Evolutionary conservation across 2,329 filamentous ascomycete species (phyloP).

Genomic region (Myriosclerotinia curreyana): DNA sequence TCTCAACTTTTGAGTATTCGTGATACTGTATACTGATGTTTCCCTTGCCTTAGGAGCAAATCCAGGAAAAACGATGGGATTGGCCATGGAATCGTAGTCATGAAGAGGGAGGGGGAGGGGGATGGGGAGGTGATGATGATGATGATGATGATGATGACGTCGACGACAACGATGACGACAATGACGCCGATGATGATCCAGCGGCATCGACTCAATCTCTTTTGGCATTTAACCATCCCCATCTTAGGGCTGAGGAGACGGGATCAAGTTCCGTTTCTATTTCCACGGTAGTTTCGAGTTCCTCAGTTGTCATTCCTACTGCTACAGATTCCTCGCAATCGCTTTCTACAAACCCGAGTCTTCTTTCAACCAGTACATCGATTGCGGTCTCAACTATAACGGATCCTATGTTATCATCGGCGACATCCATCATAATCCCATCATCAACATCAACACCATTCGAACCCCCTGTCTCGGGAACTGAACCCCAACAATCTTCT

Average conservation of each 20-base stretch:
- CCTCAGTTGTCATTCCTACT: neutral
- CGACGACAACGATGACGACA: neutral
- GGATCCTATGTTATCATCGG: neutral
- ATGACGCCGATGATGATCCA: neutral
- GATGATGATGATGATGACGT: neutral
- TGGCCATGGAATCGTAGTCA: conserved; percentile 14
- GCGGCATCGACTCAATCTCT: no score
- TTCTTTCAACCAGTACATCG: neutral
- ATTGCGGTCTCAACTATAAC: neutral
- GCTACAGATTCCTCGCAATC: neutral
- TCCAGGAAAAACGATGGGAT: conserved; percentile 2
- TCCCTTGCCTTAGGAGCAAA: neutral
- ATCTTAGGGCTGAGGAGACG: neutral
- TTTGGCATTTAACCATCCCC: neutral
- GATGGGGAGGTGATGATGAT: neutral
- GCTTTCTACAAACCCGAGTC: neutral
- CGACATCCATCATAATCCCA: neutral
- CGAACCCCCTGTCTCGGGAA: no score
- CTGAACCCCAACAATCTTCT: neutral
- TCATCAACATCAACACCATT: neutral
- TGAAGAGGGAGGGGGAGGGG: conserved; percentile 14
- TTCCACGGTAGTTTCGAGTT: neutral
- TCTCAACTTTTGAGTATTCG: neutral
- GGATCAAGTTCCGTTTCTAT: neutral
- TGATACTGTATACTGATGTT: neutral